Evolutionary conservation across 345 rosid species (phyloP).

Genomic region (Pugionium cornutum): DNA sequence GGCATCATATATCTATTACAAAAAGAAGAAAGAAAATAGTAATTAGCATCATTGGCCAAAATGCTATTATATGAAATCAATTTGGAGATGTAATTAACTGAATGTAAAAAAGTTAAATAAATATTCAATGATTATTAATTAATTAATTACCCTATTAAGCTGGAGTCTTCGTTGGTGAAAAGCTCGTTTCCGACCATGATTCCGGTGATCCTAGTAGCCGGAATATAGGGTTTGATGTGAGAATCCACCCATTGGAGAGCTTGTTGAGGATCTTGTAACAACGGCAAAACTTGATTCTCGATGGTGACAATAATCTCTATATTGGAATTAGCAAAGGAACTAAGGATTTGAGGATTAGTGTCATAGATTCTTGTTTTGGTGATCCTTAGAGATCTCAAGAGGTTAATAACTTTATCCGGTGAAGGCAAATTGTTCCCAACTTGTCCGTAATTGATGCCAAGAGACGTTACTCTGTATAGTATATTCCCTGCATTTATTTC

Average conservation of each 20-base stretch:
- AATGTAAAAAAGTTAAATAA: neutral
- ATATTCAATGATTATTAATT: neutral
- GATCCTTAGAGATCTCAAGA: slow-evolving; percentile 62
- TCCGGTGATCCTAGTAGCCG: slow-evolving; percentile 70
- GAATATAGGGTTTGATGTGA: slow-evolving; percentile 67
- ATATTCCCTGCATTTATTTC: slow-evolving; percentile 43
- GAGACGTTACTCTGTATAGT: slow-evolving; percentile 49
- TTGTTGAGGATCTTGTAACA: slow-evolving; percentile 63
- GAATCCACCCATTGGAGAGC: slow-evolving; percentile 77
- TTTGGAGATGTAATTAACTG: neutral
- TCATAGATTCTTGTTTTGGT: slow-evolving; percentile 83
- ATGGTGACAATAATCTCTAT: slow-evolving; percentile 77
- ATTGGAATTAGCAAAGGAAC: slow-evolving; percentile 69
- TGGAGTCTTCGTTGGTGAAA: slow-evolving; percentile 51
- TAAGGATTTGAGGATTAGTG: slow-evolving; percentile 72
- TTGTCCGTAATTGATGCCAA: slow-evolving; percentile 95
- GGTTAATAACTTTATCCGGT: slow-evolving; percentile 68
- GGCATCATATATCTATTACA: slow-evolving; percentile 56
- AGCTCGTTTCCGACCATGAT: slow-evolving; percentile 79
- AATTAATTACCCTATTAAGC: slow-evolving; percentile 38
- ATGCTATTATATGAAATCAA: too few species aligned
- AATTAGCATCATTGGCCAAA: neutral
- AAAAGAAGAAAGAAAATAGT: neutral
- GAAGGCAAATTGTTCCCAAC: slow-evolving; percentile 72
- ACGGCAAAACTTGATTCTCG: slow-evolving; percentile 67